These are phyloP conservation scores for Fusarium sp. DNA, from an alignment of 2,329 filamentous ascomycete species.

Conservation along the genomic window DNA sequence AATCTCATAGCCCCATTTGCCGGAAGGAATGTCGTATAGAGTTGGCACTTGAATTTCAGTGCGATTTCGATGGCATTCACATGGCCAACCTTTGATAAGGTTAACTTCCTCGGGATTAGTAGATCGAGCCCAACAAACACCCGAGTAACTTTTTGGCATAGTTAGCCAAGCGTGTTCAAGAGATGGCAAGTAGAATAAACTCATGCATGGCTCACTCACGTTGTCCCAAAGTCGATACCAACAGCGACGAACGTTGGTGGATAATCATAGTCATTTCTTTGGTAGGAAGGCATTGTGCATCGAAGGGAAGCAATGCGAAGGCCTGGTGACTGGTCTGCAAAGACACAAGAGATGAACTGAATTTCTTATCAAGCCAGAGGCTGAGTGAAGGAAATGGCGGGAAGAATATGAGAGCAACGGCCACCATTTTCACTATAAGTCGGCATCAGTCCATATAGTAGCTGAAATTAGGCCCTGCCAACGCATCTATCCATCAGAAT, in stretches of 20 bases:
- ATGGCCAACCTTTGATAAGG: constrained; percentile 14
- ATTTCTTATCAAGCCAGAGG: too few relatives aligned
- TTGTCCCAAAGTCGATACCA: constrained; percentile 10
- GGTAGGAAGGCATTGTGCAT: not conserved
- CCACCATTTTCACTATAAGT: too few relatives aligned
- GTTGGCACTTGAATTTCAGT: constrained; percentile 20
- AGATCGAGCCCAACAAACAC: constrained; percentile 30
- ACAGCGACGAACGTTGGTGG: not conserved
- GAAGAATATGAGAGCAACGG: too few relatives aligned
- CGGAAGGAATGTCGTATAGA: constrained; percentile 11
- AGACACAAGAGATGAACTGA: too few relatives aligned
- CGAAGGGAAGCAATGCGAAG: not conserved
- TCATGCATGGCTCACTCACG: not conserved
- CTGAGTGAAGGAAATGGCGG: too few relatives aligned
- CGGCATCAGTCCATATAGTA: too few relatives aligned
- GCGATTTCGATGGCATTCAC: not conserved
- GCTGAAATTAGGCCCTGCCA: too few relatives aligned
- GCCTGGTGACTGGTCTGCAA: too few relatives aligned
- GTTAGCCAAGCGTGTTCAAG: not conserved
- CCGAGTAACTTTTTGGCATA: constrained; percentile 10
- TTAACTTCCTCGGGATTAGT: constrained; percentile 3
- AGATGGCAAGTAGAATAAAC: too few relatives aligned
- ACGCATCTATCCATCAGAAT: too few relatives aligned
- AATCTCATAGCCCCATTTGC: constrained; percentile 31
- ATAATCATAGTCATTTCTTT: not conserved